Evolutionary conservation across 202 grass and related monocot genomes (phyloP), one percentile per base, ranked within the genome.

Genomic region (Setaria italica): DNA sequence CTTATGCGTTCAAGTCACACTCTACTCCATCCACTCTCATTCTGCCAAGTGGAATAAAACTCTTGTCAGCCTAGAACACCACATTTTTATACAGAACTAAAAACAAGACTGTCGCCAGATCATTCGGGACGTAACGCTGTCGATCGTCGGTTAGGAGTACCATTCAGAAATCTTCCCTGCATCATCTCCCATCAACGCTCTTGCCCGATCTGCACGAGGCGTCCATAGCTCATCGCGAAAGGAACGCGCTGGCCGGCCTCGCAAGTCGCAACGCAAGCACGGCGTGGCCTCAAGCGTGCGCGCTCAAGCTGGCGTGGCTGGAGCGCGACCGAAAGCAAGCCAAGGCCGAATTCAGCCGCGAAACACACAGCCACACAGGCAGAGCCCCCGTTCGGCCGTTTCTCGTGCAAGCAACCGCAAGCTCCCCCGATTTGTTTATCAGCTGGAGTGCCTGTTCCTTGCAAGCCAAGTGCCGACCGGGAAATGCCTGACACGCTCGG

Each of bases 401-500:
- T 72, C 79, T 67, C 34, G 72, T 82, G 82, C 82, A 88, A 90
- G 85, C 74, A 83, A 90, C 74, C 2, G 21, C 48, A 67, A 79
- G 25, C 87, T 29, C 63, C 53, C 83, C 55, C 11, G 25, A 33
- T 86, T 73, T 72, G 84, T 66, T 80, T 75, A n/a, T 9, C 48
- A 29, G 33, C 15, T 15, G 1, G 29, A 34, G 64, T 87, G 78
- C 81, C 54, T 84, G 74, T 92, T 82, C 58, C 90, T 94, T 92
- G 90, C 88, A 92, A 94, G 92, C 73, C 85, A 62, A 91, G 72
- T 20, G 90, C 85, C 67, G 73, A 54, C 63, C 81, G 77, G 56
- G 33, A 73, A 83, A 60, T 65, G 83, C 84, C 57, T 62, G 53
- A 62, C 81, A 76, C 30, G 82, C 57, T 34, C 79, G 56, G 85